Evolutionary conservation across 2,329 filamentous ascomycete genomes (phyloP), one percentile per base, ranked within the genome.

Genomic region (Fusarium sp.): DNA sequence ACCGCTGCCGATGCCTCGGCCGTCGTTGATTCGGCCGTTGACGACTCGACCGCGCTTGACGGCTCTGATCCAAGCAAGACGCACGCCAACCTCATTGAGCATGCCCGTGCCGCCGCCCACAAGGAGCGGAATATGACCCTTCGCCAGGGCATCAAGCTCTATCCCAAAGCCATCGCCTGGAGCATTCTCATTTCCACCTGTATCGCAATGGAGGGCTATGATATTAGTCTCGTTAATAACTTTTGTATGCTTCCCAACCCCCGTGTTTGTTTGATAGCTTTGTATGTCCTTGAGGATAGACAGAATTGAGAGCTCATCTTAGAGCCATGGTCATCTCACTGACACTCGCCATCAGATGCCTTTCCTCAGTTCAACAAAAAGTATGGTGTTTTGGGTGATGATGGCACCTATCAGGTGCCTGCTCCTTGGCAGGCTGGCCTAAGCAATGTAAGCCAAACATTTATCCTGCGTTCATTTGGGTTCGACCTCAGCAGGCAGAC

Each of bases 141-240:
- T 62, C 77, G 88, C 78, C 89, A 97, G 82, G 94, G 93, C 67
- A 86, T 97, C 79, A 89, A 86, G 76, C 86, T 96, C 28, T 97
- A 97, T 77, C 94, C 94, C 62, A 95, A 97, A 83, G 94, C 94
- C 23, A 91, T 97, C 60, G 87, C 84, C 23, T 97, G 94, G 93
- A 94, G 91, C 73, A 76, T 97, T 53, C 84, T 97, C 63, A 95
- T 97, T 79, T 95, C 92, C n/a, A 95, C 93, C 0, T 95, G 92
- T 78, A 96, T 97, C 76, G 90, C 89, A 75, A 97, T 97, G 94
- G 94, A 97, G 80, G 94, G 93, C 36, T 97, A 95, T 82, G 94
- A 97, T 77, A 86, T 96, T 62, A 91, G 89, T 75, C 84, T 97
- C 56, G 89, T 96, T 74, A 94, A 91, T 83, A 95, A 95, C 80